Conservation (phyloP, 2,329 filamentous ascomycete genomes). For the Clarireedia monteithiana region DNA sequence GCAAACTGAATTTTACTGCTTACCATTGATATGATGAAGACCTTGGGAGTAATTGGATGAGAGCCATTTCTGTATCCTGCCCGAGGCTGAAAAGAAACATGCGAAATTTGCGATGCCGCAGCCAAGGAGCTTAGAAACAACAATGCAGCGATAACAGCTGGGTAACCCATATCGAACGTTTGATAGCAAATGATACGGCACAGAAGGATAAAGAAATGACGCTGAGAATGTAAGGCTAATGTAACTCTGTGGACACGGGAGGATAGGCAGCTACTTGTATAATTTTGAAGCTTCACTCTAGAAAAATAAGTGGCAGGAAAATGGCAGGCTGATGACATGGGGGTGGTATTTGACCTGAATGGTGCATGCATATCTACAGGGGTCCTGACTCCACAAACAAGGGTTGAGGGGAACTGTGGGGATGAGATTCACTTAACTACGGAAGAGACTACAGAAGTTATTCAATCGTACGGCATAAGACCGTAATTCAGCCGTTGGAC, state of each 20-base stretch:
- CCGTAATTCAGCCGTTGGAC: too few relatives aligned
- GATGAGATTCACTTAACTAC: too few relatives aligned
- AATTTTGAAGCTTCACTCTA: too few relatives aligned
- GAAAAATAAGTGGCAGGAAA: too few relatives aligned
- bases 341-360: too few relatives aligned
- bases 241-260: not conserved
- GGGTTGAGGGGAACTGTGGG: too few relatives aligned
- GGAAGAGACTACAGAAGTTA: too few relatives aligned
- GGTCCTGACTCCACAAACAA: too few relatives aligned
- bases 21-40: conserved; percentile 6
- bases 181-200: not conserved
- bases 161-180: not conserved
- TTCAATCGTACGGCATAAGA: too few relatives aligned
- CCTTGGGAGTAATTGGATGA: conserved; percentile 30
- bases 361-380: too few relatives aligned
- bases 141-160: not conserved
- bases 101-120: not conserved
- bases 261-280: not conserved
- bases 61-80: not conserved
- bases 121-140: not conserved
- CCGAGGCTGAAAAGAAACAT: not conserved
- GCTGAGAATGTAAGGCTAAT: rapidly evolving
- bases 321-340: too few relatives aligned
- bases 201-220: too few relatives aligned
- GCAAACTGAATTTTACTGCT: not conserved